A percentile compares a stretch with the other conserved stretches of the same genome.
Evolutionary conservation across 306 rosid genomes (phyloP).

Genomic region (Cucumis melo): DNA sequence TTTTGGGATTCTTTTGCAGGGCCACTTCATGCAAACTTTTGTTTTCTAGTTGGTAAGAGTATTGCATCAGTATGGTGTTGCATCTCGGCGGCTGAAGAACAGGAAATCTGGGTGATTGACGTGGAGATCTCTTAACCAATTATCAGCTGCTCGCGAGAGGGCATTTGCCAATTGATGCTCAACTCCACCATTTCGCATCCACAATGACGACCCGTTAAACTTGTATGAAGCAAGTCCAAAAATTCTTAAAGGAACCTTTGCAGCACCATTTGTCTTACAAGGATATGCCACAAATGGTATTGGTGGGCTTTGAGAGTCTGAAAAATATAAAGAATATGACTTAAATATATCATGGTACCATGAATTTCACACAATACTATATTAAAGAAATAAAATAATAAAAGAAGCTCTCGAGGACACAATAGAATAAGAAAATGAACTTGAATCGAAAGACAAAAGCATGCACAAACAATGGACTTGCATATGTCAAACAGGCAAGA

Average conservation of each 20-base stretch:
- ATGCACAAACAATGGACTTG: not conserved
- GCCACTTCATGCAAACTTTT: not conserved
- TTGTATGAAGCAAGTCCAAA: constrained; percentile 53
- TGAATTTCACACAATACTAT: not conserved
- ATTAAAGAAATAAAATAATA: not conserved
- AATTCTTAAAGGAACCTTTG: constrained; percentile 25
- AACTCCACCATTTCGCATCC: constrained; percentile 18
- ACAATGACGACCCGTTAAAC: constrained; percentile 39
- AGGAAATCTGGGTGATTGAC: constrained; percentile 37
- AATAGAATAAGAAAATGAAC: not conserved
- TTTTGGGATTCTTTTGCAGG: not conserved
- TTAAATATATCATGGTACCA: not conserved
- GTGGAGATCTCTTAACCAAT: constrained; percentile 33
- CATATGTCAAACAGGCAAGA: constrained; percentile 1
- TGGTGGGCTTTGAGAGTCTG: not conserved
- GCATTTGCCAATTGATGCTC: constrained; percentile 26
- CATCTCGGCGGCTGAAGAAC: constrained; percentile 20
- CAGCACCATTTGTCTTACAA: constrained; percentile 15
- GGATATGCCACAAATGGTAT: constrained; percentile 12
- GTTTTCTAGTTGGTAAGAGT: not conserved
- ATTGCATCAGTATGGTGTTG: not conserved
- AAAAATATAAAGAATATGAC: not conserved
- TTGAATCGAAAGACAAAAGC: not conserved
- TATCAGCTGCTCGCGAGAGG: constrained; percentile 29
- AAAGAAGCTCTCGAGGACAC: not conserved